phyloP scores from a whole-genome alignment of 1,139 yeast genomes.

The Candida smagusa region DNA sequence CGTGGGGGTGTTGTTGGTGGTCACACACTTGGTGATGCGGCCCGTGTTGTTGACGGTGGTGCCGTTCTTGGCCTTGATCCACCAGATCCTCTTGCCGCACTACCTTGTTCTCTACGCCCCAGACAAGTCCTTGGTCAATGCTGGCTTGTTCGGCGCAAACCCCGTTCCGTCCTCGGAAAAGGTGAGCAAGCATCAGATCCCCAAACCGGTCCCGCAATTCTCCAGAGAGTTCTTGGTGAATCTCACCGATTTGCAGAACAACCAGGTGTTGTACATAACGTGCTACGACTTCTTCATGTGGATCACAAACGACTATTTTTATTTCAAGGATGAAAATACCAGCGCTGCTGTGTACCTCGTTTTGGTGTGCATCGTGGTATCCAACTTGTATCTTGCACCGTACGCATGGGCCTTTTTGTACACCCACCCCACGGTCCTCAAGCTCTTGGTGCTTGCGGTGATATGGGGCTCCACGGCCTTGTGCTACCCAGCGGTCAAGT shows the following conservation, averaged over 20 bases:
- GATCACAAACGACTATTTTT: conserved; percentile 56
- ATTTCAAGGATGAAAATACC: conserved; percentile 61
- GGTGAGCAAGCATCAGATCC: conserved; percentile 45
- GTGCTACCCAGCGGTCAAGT: conserved; percentile 56
- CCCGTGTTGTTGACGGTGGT: conserved; percentile 54
- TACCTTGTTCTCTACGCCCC: conserved; percentile 48
- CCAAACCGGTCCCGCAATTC: conserved; percentile 76
- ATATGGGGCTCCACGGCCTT: conserved; percentile 53
- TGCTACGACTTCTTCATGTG: conserved; percentile 56
- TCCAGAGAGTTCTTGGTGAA: conserved; percentile 77
- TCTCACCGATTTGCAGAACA: conserved; percentile 81
- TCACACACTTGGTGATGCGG: conserved; percentile 58
- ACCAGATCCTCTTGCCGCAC: conserved; percentile 66
- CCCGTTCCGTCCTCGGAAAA: conserved; percentile 56
- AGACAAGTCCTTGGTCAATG: conserved; percentile 23
- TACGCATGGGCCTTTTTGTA: conserved; percentile 27
- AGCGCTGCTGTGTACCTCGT: conserved; percentile 52
- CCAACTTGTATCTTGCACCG: conserved; percentile 33
- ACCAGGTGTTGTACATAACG: conserved; percentile 66
- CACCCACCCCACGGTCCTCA: conserved; percentile 31
- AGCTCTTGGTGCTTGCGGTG: conserved; percentile 29
- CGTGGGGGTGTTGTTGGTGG: conserved; percentile 51
- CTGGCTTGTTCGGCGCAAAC: conserved; percentile 30
- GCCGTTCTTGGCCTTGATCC: conserved; percentile 55
- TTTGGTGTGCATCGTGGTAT: conserved; percentile 23